Percentiles rank a stretch among this genome's conserved stretches.
Conservation (phyloP, 2,329 filamentous ascomycete species). For the Ilyonectria robusta region DNA sequence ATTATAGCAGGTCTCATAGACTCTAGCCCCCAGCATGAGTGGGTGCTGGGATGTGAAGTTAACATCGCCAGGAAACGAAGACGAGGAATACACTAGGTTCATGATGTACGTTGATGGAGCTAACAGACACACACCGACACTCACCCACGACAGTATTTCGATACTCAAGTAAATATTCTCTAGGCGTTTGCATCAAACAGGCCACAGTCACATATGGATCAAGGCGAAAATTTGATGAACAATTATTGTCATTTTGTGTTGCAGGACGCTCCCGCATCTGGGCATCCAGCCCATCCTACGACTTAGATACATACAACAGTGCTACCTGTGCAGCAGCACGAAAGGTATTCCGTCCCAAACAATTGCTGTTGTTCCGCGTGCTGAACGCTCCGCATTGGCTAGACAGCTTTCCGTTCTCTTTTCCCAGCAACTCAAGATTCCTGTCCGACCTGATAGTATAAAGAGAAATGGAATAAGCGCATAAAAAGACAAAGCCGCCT, state of each 20-base stretch:
- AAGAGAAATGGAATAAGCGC: conserved; percentile 10
- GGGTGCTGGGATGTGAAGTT: no score
- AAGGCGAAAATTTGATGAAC: conserved; percentile 8
- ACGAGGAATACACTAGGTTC: no score
- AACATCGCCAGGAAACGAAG: no score
- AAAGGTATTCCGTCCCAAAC: conserved; percentile 16
- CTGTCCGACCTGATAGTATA: background rate
- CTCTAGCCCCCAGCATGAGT: no score
- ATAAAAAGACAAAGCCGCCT: conserved; percentile 23
- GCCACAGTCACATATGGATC: background rate
- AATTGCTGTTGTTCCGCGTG: conserved; percentile 10
- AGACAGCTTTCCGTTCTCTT: conserved; percentile 7
- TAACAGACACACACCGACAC: background rate
- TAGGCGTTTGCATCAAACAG: background rate
- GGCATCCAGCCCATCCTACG: conserved; percentile 27
- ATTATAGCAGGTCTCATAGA: no score
- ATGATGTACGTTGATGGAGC: no score
- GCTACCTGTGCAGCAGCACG: conserved; percentile 4
- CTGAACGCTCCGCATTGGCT: conserved; percentile 3
- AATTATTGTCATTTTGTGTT: conserved; percentile 24
- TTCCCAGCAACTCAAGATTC: conserved; percentile 10
- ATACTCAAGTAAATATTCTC: background rate
- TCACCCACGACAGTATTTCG: background rate
- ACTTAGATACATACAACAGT: conserved; percentile 26
- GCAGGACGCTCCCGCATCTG: conserved; percentile 15